Percentiles rank a stretch among this genome's conserved stretches.
Conservation (phyloP, 192 early-diverging fungal species). For the Oehlia diaphana region DNA sequence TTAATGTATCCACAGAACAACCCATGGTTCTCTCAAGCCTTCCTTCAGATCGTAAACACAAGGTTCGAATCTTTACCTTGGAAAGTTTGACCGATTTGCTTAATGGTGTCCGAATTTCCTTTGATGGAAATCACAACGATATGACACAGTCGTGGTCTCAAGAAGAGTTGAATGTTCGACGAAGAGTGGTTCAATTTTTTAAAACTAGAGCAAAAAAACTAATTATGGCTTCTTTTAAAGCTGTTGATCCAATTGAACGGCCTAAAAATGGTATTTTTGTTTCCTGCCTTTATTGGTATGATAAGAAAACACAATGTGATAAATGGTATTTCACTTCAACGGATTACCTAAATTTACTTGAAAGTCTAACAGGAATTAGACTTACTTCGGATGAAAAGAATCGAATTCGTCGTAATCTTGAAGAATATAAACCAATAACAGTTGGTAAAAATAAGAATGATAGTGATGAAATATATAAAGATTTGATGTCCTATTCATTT, state of each 20-base stretch:
- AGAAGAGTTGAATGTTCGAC: conserved; percentile 63
- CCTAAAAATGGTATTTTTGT: conserved; percentile 69
- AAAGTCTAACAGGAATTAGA: no score
- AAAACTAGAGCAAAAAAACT: conserved; percentile 63
- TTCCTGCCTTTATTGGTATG: conserved; percentile 80
- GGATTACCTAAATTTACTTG: conserved; percentile 68
- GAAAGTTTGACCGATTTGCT: not conserved
- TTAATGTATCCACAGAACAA: no score
- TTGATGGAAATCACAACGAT: conserved; percentile 59
- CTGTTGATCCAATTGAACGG: conserved; percentile 56
- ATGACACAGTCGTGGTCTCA: conserved; percentile 69
- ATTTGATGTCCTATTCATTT: conserved; percentile 70
- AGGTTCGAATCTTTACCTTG: no score
- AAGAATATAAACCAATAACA: no score
- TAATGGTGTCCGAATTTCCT: not conserved
- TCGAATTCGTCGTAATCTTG: no score
- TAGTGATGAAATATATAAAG: no score
- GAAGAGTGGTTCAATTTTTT: conserved; percentile 77
- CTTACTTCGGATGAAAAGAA: no score
- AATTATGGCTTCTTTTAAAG: conserved; percentile 64
- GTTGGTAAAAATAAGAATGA: no score
- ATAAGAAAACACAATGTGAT: conserved; percentile 39
- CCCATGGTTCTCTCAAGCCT: no score
- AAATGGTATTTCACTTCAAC: conserved; percentile 80
- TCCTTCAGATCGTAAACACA: no score